Base-by-base conservation (phyloP, 352 stramenopile genomes). In the Pythium vanterpoolii region DNA sequence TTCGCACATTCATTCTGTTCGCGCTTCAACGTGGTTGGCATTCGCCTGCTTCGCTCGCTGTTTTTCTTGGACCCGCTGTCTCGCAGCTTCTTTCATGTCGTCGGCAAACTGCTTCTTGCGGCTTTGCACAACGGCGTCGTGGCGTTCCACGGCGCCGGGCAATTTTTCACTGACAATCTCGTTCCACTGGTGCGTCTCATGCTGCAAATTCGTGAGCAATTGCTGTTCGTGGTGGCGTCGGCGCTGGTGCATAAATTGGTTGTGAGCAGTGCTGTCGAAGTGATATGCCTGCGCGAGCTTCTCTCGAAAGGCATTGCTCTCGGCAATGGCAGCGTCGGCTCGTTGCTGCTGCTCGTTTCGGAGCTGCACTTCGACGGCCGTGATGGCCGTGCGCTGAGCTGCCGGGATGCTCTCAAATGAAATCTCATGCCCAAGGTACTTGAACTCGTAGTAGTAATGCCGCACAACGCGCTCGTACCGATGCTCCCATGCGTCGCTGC, bases 401-500 rank as follows among this genome's bases (percentile, higher is more conserved):
- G 64, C 18, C 0, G 44, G 23, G 10, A 67, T 60, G 14, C 73
- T 69, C 21, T 82, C 63, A 8, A 81, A 81, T 27, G 71, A 36
- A 1, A 73, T 63, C 7, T 64, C 49, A 28, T 92, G 82, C 0
- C 82, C 82, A 1, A 84, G 4, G 63, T 86, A 63, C 60, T 83
- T 86, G 50, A 89, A 90, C 54, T 92, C 82, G 56, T 87, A 92
- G 44, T 78, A 90, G 48, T 83, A 87, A 28, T 86, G 63, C 1
- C 72, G 74, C 40, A 84, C 76, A 23, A 87, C 60, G 2, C 77
- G 74, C 27, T 79, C 60, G 48, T 83, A 87, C 5, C 76, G 74
- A 38, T 56, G 36, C 44, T 89, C 72, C 79, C 82, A 92, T 18
- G 24, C 36, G 3, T 64, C 38, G n/a, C 61, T 46, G 30, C 57